These are phyloP conservation scores for Sporothrix globosa DNA, from an alignment of 2,329 filamentous ascomycete species.

Conservation along the genomic window DNA sequence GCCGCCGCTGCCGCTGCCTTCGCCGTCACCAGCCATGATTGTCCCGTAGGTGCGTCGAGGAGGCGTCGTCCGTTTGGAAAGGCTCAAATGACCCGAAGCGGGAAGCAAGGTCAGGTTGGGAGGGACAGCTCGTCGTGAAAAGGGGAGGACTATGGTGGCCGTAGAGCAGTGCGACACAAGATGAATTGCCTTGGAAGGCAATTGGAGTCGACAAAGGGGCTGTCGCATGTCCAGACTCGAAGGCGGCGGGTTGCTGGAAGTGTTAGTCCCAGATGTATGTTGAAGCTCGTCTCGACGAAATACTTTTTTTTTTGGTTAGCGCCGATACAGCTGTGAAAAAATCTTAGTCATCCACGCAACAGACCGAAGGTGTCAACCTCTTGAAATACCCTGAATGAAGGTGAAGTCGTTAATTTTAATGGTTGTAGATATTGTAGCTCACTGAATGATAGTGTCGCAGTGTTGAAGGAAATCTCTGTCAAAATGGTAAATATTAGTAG, in stretches of 20 bases:
- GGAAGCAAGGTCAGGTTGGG: too few relatives aligned
- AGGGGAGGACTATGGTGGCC: too few relatives aligned
- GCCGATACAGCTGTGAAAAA: slow-evolving; percentile 3
- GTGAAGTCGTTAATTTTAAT: too few relatives aligned
- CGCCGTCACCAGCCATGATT: slow-evolving; percentile 11
- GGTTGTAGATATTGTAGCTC: too few relatives aligned
- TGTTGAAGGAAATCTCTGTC: too few relatives aligned
- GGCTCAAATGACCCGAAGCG: too few relatives aligned
- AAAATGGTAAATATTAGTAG: too few relatives aligned
- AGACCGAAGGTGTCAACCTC: background rate
- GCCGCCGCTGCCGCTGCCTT: background rate
- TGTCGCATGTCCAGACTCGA: slow-evolving; percentile 9
- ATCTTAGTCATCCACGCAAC: background rate
- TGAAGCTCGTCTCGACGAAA: background rate
- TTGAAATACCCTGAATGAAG: too few relatives aligned
- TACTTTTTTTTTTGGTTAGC: slow-evolving; percentile 17
- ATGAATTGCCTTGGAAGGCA: background rate
- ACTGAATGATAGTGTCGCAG: too few relatives aligned
- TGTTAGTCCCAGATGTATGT: background rate
- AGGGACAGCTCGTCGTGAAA: background rate
- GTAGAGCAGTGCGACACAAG: background rate
- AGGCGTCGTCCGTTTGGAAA: too few relatives aligned
- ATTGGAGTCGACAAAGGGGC: background rate
- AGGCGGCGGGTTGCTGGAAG: background rate
- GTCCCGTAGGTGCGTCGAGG: too few relatives aligned